Evolutionary conservation across 2,329 filamentous ascomycete species (phyloP), one percentile per base, ranked within the genome.

Genomic region (Nannizziopsis arthrosporioides): DNA sequence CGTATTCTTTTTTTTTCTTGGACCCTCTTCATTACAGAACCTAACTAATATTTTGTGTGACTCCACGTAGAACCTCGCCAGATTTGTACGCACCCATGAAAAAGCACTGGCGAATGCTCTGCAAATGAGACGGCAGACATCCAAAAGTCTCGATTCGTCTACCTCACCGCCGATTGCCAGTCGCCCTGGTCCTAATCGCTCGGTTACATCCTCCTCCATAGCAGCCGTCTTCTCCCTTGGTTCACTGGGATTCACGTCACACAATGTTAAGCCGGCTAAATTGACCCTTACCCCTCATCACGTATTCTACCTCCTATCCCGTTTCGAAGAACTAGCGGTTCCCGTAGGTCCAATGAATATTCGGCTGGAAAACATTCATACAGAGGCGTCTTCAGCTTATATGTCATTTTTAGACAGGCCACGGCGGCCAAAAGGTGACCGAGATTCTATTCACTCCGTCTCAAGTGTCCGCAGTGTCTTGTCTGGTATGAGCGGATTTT

Each of bases 401-500:
- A 88, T 96, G 43, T 96, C 92, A 3, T 98, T 98, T 64, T 76
- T 95, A 53, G 83, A 84, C 62, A 84, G 87, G 59, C 81, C 84
- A 18, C 85, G 90, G 59, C 80, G 85, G 51, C 82, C 85, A 53
- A 85, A 85, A 64, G 81, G 81, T 42, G 90, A 96, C 67, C 81
- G 83, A 48, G 86, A 87, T 58, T 96, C 92, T 1, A 86, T 96
- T 55, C 88, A 89, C 60, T 96, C 92, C 5, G 88, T 95, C 37
- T 94, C 90, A 18, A 96, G 92, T 69, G 86, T 98, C 56, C 82
- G 90, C 63, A 96, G 90, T 65, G 89, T 94, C 60, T 90, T 96
- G 85, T 94, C 92, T 22, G 86, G 85, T 65, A 94, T 98, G 84
- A 92, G 88, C 50, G 82, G 85, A 11, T 71, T 96, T 40, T 96